phyloP scores from a whole-genome alignment of 2,329 filamentous ascomycete species.

The Davidsoniella virescens region DNA sequence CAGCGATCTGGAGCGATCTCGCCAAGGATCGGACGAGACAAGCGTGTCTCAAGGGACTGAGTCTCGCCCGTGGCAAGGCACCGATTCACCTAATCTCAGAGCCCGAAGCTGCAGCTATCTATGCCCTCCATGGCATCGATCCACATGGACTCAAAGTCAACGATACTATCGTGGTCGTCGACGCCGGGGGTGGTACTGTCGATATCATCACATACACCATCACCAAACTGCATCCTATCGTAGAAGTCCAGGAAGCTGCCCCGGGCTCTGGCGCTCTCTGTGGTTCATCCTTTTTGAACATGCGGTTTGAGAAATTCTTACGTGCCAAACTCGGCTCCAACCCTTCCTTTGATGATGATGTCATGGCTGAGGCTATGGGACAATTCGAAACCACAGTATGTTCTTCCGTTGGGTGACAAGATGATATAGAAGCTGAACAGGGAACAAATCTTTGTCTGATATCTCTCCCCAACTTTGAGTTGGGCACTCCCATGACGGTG shows the following conservation, averaged over 20 bases:
- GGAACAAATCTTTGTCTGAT: not conserved
- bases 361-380: slow-evolving; percentile 25
- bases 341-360: slow-evolving; percentile 26
- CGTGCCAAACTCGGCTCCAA: slow-evolving; percentile 27
- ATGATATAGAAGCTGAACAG: not conserved
- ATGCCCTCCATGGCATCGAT: slow-evolving; percentile 28
- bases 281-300: slow-evolving; percentile 33
- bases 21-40: slow-evolving; percentile 34
- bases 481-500: too few species aligned
- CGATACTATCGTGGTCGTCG: slow-evolving; percentile 35
- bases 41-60: slow-evolving; percentile 20
- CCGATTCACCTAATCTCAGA: slow-evolving; percentile 33
- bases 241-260: slow-evolving; percentile 32
- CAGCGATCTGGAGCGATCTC: slow-evolving; percentile 40
- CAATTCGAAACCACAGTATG: slow-evolving; percentile 27
- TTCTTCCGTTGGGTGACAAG: slow-evolving; percentile 14
- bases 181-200: slow-evolving; percentile 37
- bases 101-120: slow-evolving; percentile 36
- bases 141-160: slow-evolving; percentile 26
- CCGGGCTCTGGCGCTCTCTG: slow-evolving; percentile 33
- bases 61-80: slow-evolving; percentile 18
- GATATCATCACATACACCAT: slow-evolving; percentile 38
- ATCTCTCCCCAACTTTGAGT: too few species aligned
- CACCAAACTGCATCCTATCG: slow-evolving; percentile 24
- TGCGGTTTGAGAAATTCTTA: slow-evolving; percentile 29